A percentile compares a stretch with the other conserved stretches of the same genome.
phyloP scores from a whole-genome alignment of 106 monocot species.

The Allium cepa region DNA sequence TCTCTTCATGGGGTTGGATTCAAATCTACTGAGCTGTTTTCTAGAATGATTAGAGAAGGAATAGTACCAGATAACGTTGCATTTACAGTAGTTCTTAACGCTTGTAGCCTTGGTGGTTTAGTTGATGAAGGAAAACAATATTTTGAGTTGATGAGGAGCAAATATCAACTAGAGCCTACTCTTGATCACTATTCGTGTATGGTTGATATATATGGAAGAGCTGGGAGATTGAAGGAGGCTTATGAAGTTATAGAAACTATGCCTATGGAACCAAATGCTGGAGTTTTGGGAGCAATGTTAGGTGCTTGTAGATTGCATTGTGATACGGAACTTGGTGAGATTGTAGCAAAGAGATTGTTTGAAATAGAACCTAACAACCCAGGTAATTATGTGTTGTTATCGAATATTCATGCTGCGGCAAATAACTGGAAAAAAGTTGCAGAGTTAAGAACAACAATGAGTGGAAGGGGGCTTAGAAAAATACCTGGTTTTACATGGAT shows the following conservation, averaged over 20 bases:
- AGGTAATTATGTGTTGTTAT: constrained; percentile 67
- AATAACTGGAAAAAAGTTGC: constrained; percentile 60
- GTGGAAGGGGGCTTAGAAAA: constrained; percentile 47
- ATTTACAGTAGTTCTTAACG: constrained; percentile 62
- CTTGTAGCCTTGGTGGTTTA: constrained; percentile 68
- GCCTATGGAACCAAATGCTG: constrained; percentile 52
- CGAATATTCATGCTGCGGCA: constrained; percentile 66
- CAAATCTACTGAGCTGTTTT: constrained; percentile 50
- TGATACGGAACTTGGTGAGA: constrained; percentile 39
- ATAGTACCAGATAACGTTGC: constrained; percentile 39
- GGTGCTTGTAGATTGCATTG: constrained; percentile 47
- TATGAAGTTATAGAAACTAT: constrained; percentile 48
- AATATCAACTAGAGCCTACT: constrained; percentile 30
- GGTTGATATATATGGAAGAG: constrained; percentile 63
- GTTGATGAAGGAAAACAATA: constrained; percentile 52
- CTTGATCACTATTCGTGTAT: constrained; percentile 71
- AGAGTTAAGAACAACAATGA: constrained; percentile 42
- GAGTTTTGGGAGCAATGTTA: constrained; percentile 76
- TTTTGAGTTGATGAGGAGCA: constrained; percentile 49
- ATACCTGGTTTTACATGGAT: constrained; percentile 52
- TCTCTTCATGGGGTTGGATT: constrained; percentile 55
- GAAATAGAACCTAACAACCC: constrained; percentile 58
- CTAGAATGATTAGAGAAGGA: constrained; percentile 46
- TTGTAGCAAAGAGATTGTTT: constrained; percentile 36
- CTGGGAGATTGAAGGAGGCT: constrained; percentile 54